Base-by-base conservation (phyloP, 228 moss, liverwort and hornwort genomes). In the Sphagnum magellanicum region DNA sequence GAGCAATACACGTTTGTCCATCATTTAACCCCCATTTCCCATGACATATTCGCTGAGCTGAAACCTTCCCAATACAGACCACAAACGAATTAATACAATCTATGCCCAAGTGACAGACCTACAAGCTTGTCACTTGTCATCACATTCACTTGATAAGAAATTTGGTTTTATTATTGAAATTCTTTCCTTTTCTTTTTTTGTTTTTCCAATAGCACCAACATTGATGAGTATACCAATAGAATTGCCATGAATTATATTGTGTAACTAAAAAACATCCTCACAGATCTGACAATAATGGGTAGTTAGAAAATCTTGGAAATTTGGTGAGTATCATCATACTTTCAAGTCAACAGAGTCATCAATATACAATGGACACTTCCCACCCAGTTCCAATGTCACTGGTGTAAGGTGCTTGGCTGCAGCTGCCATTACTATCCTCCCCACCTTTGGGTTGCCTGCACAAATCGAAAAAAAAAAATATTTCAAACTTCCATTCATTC, bases 331-430 rank as follows among this genome's bases (percentile, higher is more conserved):
- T 32, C 32, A 3, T 32, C 32, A 48, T 72, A 95, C 95, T 75
- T 86, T 52, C 6, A 93, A 13, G 68, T 93, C 82, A 8, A 77
- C 78, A 49, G 88, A 88, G 63, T 87, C 87, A 72, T 96, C 96
- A 46, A 96, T 74, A 11, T 88, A 84, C 16, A 81, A 62, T 5
- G 96, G 96, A 58, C 84, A 93, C 70, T 97, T 97, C 15, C 96
- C 96, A 14, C 96, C 96, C 49, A 97, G 80, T 78, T 97, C 96
- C 70, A 97, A 69, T n/a, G 88, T 90, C 48, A 91, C 89, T 16
- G 96, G 93, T 12, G 93, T 97, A 8, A 97, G 73, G 76, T 97
- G 84, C 58, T 92, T 97, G 16, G 86, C 93, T 71, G 96, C 93
- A 72, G 96, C 96, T 17, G 85, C 70, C 88, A 97, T 75, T 17